These are phyloP conservation scores for Logfia minima DNA, from an alignment of 129 eudicot genomes.

Conservation along the genomic window DNA sequence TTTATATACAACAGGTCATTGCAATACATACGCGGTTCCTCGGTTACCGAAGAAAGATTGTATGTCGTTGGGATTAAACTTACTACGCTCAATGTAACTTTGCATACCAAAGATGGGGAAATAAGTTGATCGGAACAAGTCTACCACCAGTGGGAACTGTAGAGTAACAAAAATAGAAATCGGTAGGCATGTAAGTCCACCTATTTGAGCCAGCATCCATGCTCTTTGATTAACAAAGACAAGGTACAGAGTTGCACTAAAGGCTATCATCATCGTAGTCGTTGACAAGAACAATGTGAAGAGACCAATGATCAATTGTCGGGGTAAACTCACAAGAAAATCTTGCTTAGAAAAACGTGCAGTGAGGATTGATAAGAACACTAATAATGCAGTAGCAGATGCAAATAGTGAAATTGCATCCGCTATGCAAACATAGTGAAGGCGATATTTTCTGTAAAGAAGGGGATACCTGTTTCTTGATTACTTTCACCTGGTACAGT, in stretches of 20 bases:
- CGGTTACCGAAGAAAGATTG: neutral
- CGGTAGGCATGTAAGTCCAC: constrained; percentile 12
- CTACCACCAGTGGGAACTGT: constrained; percentile 15
- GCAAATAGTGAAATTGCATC: constrained; percentile 35
- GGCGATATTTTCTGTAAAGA: neutral
- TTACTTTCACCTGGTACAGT: constrained; percentile 26
- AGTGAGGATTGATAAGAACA: constrained; percentile 33
- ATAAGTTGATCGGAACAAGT: constrained; percentile 4
- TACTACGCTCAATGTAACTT: neutral
- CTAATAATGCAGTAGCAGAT: constrained; percentile 22
- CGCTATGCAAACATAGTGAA: constrained; percentile 31
- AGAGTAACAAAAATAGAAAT: constrained; percentile 26
- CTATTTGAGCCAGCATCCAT: constrained; percentile 22
- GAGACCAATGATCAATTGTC: constrained; percentile 27
- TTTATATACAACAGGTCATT: no score
- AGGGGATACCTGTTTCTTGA: constrained; percentile 19
- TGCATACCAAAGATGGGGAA: neutral
- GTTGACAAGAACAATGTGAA: constrained; percentile 19
- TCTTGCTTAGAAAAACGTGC: constrained; percentile 25
- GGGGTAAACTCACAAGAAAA: constrained; percentile 20
- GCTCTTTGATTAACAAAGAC: constrained; percentile 1
- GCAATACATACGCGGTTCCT: no score
- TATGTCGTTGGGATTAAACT: neutral
- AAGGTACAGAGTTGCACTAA: constrained; percentile 25
- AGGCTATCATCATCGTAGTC: constrained; percentile 28